Base-by-base conservation (phyloP, 1,284 basidiomycete genomes). In the Papiliotrema laurentii region DNA sequence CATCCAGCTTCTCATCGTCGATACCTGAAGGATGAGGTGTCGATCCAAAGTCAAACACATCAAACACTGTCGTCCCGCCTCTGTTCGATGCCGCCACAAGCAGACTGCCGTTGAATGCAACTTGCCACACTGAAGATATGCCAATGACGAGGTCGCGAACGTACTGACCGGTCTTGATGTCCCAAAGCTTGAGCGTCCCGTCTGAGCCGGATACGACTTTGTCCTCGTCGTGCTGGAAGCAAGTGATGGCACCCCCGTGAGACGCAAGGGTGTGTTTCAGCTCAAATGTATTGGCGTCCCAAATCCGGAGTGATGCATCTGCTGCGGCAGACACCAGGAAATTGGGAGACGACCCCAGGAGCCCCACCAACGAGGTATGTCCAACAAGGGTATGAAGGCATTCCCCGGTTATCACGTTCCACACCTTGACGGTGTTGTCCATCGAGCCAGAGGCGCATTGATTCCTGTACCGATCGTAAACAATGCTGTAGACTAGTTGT, bases 161-260 rank as follows among this genome's bases (percentile, higher is more conserved):
- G 45, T 88, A 83, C 0, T 80, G 80, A 24, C 92, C 91, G 50
- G 90, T 87, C 40, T 83, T 78, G 52, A 93, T 81, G 68, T 96
- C 87, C 93, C 93, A 97, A 81, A 96, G 87, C 78, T 96, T 96
- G 58, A 97, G 78, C 36, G 88, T 90, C n/a, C 92, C 93, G 63
- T 96, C 92, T 10, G 86, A 88, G 6, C 93, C 92, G 59, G 85
- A 89, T 37, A 97, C 79, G 43, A 97, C 89, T 69, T 94, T 94
- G 78, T 89, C 88, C 68, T 96, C 92, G 67, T 96, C 92, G 63
- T 96, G 92, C 73, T 92, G 88, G 81, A 96, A 96, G 73, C 92
- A 97, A 6, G 92, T 96, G 62, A 97, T 96, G 11, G 92, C 91
- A 21, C 90, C 91, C 3, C 87, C 85, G 71, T 96, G 92, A 1